phyloP scores from a whole-genome alignment of 2,329 filamentous ascomycete genomes.

The Sporothrix protearum region DNA sequence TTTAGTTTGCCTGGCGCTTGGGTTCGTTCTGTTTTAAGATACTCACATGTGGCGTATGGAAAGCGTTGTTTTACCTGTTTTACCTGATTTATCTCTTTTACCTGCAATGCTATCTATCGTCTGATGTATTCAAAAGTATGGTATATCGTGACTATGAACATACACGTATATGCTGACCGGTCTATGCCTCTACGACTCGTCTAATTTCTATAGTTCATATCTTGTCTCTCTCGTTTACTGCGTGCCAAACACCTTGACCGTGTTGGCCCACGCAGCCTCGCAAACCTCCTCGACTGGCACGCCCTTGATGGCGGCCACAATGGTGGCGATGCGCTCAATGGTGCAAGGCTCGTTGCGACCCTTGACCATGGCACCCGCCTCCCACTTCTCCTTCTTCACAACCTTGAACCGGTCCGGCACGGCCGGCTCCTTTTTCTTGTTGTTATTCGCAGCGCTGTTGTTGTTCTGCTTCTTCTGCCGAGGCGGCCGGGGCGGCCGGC shows the following conservation, averaged over 20 bases:
- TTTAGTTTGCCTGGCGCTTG: background rate
- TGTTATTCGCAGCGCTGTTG: conserved; percentile 15
- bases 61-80: background rate
- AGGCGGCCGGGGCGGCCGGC: conserved; percentile 23
- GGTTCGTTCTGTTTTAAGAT: background rate
- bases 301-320: conserved; percentile 81
- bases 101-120: no score
- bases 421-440: conserved; percentile 58
- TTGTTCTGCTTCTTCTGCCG: conserved; percentile 29
- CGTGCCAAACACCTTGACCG: conserved; percentile 68
- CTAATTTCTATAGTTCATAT: background rate
- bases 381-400: conserved; percentile 96
- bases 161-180: background rate
- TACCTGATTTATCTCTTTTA: background rate
- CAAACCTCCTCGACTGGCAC: conserved; percentile 76
- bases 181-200: background rate
- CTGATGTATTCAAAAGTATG: background rate
- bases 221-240: conserved; percentile 23
- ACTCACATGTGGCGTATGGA: conserved; percentile 3
- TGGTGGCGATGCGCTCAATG: conserved; percentile 82
- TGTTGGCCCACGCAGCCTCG: conserved; percentile 83
- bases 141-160: background rate
- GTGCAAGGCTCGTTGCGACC: conserved; percentile 89
- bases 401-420: conserved; percentile 71
- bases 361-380: conserved; percentile 83